Conservation (phyloP, 345 rosid species). For the Dimocarpus longan region DNA sequence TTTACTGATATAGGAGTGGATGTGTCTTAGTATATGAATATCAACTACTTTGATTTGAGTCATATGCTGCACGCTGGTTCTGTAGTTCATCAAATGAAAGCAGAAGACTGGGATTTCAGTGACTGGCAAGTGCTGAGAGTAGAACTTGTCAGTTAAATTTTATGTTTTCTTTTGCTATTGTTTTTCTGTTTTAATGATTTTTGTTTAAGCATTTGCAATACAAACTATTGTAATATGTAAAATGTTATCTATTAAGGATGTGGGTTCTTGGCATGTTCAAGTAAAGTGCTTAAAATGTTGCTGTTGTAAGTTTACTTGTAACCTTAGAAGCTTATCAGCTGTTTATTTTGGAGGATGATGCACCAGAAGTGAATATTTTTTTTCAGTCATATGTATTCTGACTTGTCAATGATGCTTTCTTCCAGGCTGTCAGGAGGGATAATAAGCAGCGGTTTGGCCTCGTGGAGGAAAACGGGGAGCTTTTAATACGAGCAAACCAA, state of each 20-base stretch:
- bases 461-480: conserved; percentile 72
- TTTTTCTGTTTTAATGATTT: background rate
- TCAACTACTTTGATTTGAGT: background rate
- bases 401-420: conserved; percentile 17
- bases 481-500: conserved; percentile 89
- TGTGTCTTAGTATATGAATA: background rate
- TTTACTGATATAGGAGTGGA: background rate
- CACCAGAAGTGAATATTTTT: background rate
- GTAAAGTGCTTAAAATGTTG: background rate
- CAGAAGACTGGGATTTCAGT: background rate
- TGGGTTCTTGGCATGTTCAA: background rate
- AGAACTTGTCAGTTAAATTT: background rate
- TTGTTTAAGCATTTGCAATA: background rate
- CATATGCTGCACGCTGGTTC: background rate
- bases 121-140: background rate
- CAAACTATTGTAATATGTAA: background rate
- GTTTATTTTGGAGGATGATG: background rate
- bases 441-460: conserved; percentile 86
- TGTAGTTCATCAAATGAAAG: background rate
- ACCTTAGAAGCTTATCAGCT: background rate
- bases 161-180: background rate
- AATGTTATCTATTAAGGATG: background rate
- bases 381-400: background rate
- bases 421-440: conserved; percentile 80
- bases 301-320: background rate